Evolutionary conservation across 2,329 filamentous ascomycete species (phyloP), one percentile per base, ranked within the genome.

Genomic region (Thelonectria discophora): DNA sequence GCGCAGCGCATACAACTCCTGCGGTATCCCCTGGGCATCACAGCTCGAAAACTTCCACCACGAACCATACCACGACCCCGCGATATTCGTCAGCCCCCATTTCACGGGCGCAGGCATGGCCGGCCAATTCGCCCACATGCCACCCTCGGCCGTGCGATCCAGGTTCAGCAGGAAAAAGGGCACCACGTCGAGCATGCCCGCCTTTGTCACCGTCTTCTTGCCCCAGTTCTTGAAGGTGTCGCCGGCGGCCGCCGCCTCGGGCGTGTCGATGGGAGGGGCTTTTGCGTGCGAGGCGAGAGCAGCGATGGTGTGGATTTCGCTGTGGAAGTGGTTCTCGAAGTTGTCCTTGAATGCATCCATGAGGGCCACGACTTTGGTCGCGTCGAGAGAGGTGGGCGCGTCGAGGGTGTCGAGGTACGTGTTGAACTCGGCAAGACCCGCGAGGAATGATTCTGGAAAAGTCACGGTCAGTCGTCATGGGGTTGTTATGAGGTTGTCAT

Each of bases 21-120:
- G 82, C 45, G 84, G 85, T 69, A 76, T 75, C 2, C 86, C 86
- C 0, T 75, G 71, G 4, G 78, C 75, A 68, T 86, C 82, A 68
- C 87, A 90, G 69, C 86, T 89, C 32, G 86, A 80, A 78, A 89
- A 90, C 76, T 82, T 87, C 87, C 88, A 90, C 81, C 83, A 84
- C 3, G 80, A 78, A 37, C 80, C 81, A 66, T 88, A 80, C 74
- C 81, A 84, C 37, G 83, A 79, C 2, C 86, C 86, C 2, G 79
- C 85, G 45, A 89, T 73, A 67, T 88, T 88, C 37, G 84, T 79
- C 63, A 90, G 68, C 0, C 82, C 82, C 86, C 86, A 90, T 57
- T 82, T 80, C 61, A 89, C 80, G 3, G 84, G 82, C 5, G 78
- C 80, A 1, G 87, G 87, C 78, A 90, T 89, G 0, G 87, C 86